These are phyloP conservation scores for Saturnispora galanensis DNA, from an alignment of 805 yeast species.

Conservation along the genomic window DNA sequence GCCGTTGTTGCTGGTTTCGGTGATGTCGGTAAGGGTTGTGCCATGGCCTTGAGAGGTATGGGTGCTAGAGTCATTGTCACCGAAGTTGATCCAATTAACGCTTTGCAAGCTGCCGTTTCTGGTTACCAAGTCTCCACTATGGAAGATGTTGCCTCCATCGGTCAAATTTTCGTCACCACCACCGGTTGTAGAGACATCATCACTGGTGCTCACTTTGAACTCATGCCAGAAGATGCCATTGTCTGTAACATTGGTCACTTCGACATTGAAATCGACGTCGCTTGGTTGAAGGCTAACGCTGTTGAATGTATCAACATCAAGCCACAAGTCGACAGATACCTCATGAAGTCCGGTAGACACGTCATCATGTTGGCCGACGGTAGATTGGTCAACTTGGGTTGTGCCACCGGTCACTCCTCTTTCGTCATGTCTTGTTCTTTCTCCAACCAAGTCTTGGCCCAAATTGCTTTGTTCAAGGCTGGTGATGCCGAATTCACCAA, in stretches of 20 bases:
- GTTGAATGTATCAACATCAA: slow-evolving; percentile 91
- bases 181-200: slow-evolving; percentile 99
- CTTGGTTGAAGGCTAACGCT: slow-evolving; percentile 95
- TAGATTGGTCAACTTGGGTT: slow-evolving; percentile 97
- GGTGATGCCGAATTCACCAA: slow-evolving; percentile 70
- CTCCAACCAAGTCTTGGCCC: slow-evolving; percentile 99
- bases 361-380: slow-evolving; percentile 96
- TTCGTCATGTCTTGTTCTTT: slow-evolving; percentile 99
- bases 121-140: slow-evolving; percentile 96
- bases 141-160: slow-evolving; percentile 85
- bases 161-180: slow-evolving; percentile 98
- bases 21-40: slow-evolving; percentile 99
- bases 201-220: slow-evolving; percentile 74
- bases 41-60: slow-evolving; percentile 96
- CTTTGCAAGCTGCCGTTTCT: slow-evolving; percentile 97
- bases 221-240: slow-evolving; percentile 98
- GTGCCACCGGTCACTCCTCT: slow-evolving; percentile 99
- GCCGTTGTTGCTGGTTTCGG: slow-evolving; percentile 99
- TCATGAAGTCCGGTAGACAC: slow-evolving; percentile 83
- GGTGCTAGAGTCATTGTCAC: slow-evolving; percentile 98
- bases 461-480: slow-evolving; percentile 93
- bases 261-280: slow-evolving; percentile 98
- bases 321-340: slow-evolving; percentile 98
- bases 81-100: slow-evolving; percentile 98
- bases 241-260: slow-evolving; percentile 99